phyloP scores from a whole-genome alignment of 2,329 filamentous ascomycete species.

The Fusarium keratoplasticum region DNA sequence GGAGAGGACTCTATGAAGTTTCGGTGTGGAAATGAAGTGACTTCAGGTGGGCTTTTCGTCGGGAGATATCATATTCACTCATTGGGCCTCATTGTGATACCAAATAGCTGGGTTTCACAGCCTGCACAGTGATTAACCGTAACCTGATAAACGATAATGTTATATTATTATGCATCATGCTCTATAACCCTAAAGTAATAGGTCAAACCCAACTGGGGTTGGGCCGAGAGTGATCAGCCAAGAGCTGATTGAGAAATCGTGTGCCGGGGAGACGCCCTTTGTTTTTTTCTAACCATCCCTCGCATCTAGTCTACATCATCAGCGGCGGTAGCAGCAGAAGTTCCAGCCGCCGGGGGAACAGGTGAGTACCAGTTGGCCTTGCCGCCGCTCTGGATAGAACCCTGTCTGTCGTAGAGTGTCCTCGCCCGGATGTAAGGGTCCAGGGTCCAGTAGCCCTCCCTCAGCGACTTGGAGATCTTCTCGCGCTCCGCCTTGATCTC shows the following conservation, averaged over 20 bases:
- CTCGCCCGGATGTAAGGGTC: slow-evolving; percentile 89
- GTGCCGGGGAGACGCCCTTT: background rate
- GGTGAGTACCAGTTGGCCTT: slow-evolving; percentile 76
- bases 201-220: background rate
- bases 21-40: background rate
- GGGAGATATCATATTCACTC: background rate
- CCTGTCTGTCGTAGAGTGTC: slow-evolving; percentile 85
- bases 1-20: background rate
- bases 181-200: background rate
- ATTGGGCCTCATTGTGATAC: background rate
- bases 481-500: slow-evolving; percentile 68
- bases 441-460: slow-evolving; percentile 85
- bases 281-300: background rate
- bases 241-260: background rate
- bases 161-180: background rate
- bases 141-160: background rate
- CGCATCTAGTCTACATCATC: slow-evolving; percentile 60
- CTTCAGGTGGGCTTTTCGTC: background rate
- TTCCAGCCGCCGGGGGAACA: slow-evolving; percentile 44
- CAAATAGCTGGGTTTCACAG: background rate
- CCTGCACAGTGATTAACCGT: background rate
- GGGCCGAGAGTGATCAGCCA: background rate
- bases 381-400: slow-evolving; percentile 75
- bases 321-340: slow-evolving; percentile 55
- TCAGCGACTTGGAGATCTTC: slow-evolving; percentile 71